Evolutionary conservation across 306 rosid species (phyloP), one percentile per base, ranked within the genome.

Genomic region (Fragaria nilgerrensis): DNA sequence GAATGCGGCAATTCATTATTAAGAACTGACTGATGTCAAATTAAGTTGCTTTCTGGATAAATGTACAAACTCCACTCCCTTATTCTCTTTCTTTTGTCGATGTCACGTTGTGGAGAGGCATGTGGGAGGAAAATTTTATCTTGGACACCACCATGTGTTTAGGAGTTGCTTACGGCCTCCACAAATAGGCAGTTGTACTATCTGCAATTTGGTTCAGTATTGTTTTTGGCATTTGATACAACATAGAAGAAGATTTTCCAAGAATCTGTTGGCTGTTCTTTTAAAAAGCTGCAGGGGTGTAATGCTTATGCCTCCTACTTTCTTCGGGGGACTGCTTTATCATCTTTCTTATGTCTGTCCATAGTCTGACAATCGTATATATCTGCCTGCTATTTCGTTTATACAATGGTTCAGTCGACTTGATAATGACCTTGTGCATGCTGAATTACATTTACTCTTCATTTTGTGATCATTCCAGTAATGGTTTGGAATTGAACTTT

Each of bases 401-500:
- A 22, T 6, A 27, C 3, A 37, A 53, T 2, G 53, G 50, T 12
- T 15, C 20, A 70, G 25, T 14, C 19, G 12, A 17, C 45, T 25
- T 49, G 9, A 41, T 29, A 22, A 72, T 72, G 75, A 72, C 1
- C 61, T 48, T 1, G 47, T 17, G 44, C 27, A 3, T 48, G 32
- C 7, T 48, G 4, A 0, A 5, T 50, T 5, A 45, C 39, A 22
- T 19, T 36, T 50, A 17, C 39, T 50, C 44, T 52, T 36, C 22
- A 16, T 14, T 22, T 19, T 34, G 67, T 9, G 44, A 56, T 32
- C 34, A 61, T 61, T 62, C 22, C 23, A 5, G 11, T 65, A 65
- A 72, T 10, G 50, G 67, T 32, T 37, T 64, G 44, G 36, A 27
- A 66, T 25, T 52, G 67, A 67, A 81, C 70, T 70, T 76, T 75